Percentiles rank a stretch among this genome's conserved stretches.
Evolutionary conservation across 1,284 basidiomycete genomes (phyloP).

Genomic region (Boletus semigastroideus): DNA sequence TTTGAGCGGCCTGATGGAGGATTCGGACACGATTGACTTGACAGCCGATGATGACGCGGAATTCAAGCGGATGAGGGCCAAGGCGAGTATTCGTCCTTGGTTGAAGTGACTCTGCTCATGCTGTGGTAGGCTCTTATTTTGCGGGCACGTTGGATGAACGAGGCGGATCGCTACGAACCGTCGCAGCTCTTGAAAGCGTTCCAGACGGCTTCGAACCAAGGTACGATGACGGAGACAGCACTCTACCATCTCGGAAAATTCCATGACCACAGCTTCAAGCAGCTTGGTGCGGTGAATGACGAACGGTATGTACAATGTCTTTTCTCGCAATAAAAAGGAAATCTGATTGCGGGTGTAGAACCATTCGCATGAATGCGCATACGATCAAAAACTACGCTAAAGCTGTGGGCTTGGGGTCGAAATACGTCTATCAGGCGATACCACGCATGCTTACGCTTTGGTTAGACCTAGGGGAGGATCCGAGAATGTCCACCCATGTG

Average conservation of each 20-base stretch:
- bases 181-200: constrained; percentile 34
- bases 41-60: constrained; percentile 51
- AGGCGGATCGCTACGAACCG: constrained; percentile 83
- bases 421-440: constrained; percentile 96
- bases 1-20: constrained; percentile 42
- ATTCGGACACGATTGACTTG: constrained; percentile 52
- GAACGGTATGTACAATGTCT: constrained; percentile 43
- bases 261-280: constrained; percentile 75
- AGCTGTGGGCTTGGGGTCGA: constrained; percentile 84
- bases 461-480: constrained; percentile 87
- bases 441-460: constrained; percentile 94
- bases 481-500: constrained; percentile 34
- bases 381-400: constrained; percentile 73
- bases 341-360: constrained; percentile 37
- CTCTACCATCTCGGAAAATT: constrained; percentile 87
- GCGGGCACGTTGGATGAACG: constrained; percentile 92
- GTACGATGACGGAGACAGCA: constrained; percentile 78
- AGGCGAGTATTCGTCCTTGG: constrained; percentile 46
- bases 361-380: constrained; percentile 57
- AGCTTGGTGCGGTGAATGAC: constrained; percentile 47
- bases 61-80: constrained; percentile 60
- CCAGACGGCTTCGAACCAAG: constrained; percentile 14
- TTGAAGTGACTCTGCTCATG: constrained; percentile 1
- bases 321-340: not conserved
- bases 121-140: constrained; percentile 72